Conservation (phyloP, 2,329 filamentous ascomycete genomes). For the Penicillium sp. region DNA sequence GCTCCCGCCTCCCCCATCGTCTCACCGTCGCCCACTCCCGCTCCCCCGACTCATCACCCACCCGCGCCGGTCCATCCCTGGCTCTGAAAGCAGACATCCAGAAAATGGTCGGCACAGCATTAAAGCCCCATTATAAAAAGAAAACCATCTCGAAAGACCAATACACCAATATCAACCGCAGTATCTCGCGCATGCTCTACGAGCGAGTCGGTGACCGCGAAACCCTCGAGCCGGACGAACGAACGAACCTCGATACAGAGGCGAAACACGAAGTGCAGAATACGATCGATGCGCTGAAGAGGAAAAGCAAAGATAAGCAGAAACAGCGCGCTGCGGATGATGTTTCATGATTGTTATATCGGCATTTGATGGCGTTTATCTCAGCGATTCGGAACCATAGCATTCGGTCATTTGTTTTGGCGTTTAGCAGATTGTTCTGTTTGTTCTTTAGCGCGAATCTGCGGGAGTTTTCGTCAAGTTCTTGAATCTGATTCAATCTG, state of each 20-base stretch:
- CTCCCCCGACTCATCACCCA: conserved; percentile 68
- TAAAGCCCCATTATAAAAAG: conserved; percentile 80
- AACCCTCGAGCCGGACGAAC: conserved; percentile 64
- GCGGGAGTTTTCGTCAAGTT: background rate
- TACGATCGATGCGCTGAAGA: conserved; percentile 56
- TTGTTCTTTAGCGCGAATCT: background rate
- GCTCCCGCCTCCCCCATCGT: conserved; percentile 28
- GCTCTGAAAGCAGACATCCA: conserved; percentile 87
- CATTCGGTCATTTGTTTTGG: conserved; percentile 3
- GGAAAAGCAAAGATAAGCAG: conserved; percentile 22
- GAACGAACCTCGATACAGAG: conserved; percentile 71
- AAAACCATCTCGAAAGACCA: conserved; percentile 82
- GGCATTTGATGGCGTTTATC: conserved; percentile 26
- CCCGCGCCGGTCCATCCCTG: conserved; percentile 67
- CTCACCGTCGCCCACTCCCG: conserved; percentile 30
- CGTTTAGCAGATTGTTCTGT: conserved; percentile 1
- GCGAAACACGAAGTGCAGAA: conserved; percentile 76
- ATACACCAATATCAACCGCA: conserved; percentile 88
- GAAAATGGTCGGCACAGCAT: conserved; percentile 77
- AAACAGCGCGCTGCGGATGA: conserved; percentile 23
- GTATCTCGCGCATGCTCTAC: conserved; percentile 86
- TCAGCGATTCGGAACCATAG: conserved; percentile 4
- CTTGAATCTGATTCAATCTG: too few relatives aligned
- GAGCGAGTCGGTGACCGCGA: conserved; percentile 60
- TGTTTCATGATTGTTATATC: conserved; percentile 21